Evolutionary conservation across 805 yeast species (phyloP).

Genomic region (Grigorovia humatica): DNA sequence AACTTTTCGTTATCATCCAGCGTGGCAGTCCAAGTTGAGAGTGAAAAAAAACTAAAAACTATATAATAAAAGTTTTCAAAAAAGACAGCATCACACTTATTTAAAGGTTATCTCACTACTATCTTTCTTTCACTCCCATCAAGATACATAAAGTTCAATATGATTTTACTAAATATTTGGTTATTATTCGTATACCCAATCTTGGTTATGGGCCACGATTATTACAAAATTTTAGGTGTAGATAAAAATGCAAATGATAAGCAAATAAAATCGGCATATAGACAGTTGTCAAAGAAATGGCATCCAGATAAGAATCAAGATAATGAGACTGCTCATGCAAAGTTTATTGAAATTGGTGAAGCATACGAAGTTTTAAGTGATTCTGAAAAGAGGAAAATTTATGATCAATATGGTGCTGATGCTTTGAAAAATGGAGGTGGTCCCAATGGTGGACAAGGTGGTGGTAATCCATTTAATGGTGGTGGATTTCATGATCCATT

Average conservation of each 20-base stretch:
- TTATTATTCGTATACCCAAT: conserved; percentile 2
- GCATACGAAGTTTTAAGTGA: conserved; percentile 83
- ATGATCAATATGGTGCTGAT: conserved; percentile 70
- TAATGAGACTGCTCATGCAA: conserved; percentile 71
- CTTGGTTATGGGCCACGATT: conserved; percentile 33
- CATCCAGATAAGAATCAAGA: conserved; percentile 94
- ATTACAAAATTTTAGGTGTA: conserved; percentile 59
- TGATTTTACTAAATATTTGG: neutral
- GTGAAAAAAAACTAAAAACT: too few relatives aligned
- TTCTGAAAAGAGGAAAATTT: conserved; percentile 53
- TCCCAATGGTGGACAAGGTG: conserved; percentile 32
- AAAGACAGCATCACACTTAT: too few relatives aligned
- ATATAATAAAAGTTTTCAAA: too few relatives aligned
- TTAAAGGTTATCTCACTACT: too few relatives aligned
- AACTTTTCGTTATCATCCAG: too few relatives aligned
- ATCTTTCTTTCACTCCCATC: too few relatives aligned
- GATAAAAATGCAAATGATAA: conserved; percentile 58
- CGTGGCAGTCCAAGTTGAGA: too few relatives aligned
- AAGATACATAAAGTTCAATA: neutral
- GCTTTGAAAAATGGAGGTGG: conserved; percentile 54
- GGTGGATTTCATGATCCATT: conserved; percentile 29
- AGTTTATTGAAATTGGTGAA: conserved; percentile 83
- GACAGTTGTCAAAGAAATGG: conserved; percentile 69
- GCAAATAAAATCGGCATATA: conserved; percentile 78
- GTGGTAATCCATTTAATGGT: conserved; percentile 30